Conservation (phyloP, 306 rosid genomes). For the Arachis hypogaea region DNA sequence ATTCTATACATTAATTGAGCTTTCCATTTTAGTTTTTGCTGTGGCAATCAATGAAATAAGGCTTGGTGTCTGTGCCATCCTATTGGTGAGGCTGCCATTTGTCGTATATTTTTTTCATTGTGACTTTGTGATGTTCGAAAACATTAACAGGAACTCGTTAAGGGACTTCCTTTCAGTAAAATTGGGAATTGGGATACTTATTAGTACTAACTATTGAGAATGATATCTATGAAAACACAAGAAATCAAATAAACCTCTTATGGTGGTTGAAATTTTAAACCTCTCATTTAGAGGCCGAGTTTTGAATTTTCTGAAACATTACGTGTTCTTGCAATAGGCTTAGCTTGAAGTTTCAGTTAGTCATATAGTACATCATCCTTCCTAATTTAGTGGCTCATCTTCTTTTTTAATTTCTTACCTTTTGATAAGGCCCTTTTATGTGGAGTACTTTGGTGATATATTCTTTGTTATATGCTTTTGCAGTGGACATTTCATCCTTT, state of each 20-base stretch:
- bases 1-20: background rate
- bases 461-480: slow-evolving; percentile 51
- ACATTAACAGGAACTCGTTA: background rate
- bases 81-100: background rate
- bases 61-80: slow-evolving; percentile 7
- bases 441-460: slow-evolving; percentile 16
- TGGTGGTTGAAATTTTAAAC: slow-evolving; percentile 21
- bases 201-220: slow-evolving; percentile 18
- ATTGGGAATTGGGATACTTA: background rate
- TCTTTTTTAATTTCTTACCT: background rate
- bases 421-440: slow-evolving; percentile 16
- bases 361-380: background rate
- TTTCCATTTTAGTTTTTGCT: background rate
- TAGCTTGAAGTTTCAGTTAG: slow-evolving; percentile 9
- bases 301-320: slow-evolving; percentile 6
- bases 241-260: slow-evolving; percentile 13
- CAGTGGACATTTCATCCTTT: slow-evolving; percentile 99
- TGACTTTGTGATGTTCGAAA: slow-evolving; percentile 22
- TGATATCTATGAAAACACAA: background rate
- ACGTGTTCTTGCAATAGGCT: slow-evolving; percentile 17
- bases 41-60: slow-evolving; percentile 22
- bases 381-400: slow-evolving; percentile 15
- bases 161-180: background rate
- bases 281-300: slow-evolving; percentile 6
- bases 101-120: background rate